Evolutionary conservation across 495 filamentous ascomycete species (phyloP).

Genomic region (Daldinia concentrica): DNA sequence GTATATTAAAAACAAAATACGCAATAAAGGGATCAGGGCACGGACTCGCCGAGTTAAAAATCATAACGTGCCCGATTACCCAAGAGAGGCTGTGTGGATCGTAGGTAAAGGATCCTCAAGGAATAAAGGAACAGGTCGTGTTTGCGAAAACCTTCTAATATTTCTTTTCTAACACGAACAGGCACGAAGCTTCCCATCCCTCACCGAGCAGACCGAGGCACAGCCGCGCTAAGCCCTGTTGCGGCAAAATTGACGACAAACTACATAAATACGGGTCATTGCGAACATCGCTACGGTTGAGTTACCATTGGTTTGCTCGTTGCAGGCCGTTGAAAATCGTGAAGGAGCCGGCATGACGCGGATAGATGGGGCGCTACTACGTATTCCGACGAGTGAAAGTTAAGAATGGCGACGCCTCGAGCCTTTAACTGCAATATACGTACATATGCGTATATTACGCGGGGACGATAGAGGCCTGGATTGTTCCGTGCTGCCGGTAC

Average conservation of each 20-base stretch:
- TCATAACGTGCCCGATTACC: not conserved
- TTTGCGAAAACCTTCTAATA: constrained; percentile 2
- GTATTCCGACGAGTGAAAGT: constrained; percentile 4
- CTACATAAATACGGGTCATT: constrained; percentile 16
- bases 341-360: not conserved
- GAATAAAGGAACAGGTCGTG: not conserved
- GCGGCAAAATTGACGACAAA: constrained; percentile 57
- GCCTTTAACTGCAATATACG: not conserved
- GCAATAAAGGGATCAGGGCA: not conserved
- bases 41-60: not conserved
- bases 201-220: constrained; percentile 18
- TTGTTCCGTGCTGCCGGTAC: constrained; percentile 7
- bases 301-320: constrained; percentile 25
- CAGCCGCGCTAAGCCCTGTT: constrained; percentile 56
- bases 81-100: not conserved
- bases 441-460: not conserved
- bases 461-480: constrained; percentile 10
- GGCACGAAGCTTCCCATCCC: constrained; percentile 18
- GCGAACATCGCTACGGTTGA: constrained; percentile 32
- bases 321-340: not conserved
- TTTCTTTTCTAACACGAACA: constrained; percentile 9
- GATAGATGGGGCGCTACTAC: not conserved
- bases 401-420: not conserved
- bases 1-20: not conserved
- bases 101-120: not conserved